Evolutionary conservation across 1,139 yeast species (phyloP).

Genomic region (Kluyveromyces marxianus): DNA sequence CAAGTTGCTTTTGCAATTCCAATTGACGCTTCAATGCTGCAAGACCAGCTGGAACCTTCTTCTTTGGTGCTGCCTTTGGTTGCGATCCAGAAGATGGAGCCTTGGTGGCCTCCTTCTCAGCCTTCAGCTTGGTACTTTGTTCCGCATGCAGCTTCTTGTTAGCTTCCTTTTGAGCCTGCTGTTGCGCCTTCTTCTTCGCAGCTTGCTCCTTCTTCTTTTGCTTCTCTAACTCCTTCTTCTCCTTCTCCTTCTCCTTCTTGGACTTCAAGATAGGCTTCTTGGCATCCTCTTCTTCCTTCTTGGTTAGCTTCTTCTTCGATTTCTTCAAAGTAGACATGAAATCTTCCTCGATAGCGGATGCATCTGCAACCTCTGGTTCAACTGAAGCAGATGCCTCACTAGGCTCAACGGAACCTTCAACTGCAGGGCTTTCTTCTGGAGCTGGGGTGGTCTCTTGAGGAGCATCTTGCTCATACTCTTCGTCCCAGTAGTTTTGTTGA

Average conservation of each 20-base stretch:
- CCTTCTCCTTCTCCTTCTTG: conserved; percentile 95
- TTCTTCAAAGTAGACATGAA: conserved; percentile 77
- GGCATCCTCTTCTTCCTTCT: conserved; percentile 39
- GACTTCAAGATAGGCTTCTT: conserved; percentile 69
- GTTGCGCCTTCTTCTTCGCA: conserved; percentile 72
- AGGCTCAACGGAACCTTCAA: conserved; percentile 26
- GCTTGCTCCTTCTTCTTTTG: conserved; percentile 88
- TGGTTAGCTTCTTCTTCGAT: conserved; percentile 70
- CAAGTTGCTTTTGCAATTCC: conserved; percentile 77
- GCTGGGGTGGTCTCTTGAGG: conserved; percentile 33
- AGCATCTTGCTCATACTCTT: conserved; percentile 54
- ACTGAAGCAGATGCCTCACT: conserved; percentile 36
- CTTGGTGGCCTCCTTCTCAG: conserved; percentile 28
- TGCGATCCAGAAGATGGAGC: conserved; percentile 16
- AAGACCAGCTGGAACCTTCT: conserved; percentile 70
- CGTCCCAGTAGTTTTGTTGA: conserved; percentile 67
- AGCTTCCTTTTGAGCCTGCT: conserved; percentile 60
- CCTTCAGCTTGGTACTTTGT: conserved; percentile 34
- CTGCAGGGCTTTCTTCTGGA: conserved; percentile 13
- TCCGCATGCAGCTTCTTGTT: conserved; percentile 42
- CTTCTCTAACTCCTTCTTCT: conserved; percentile 96
- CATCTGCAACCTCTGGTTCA: conserved; percentile 24
- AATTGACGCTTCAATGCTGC: conserved; percentile 79
- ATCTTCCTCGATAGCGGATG: conserved; percentile 40
- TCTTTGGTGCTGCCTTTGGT: conserved; percentile 38